A percentile compares a stretch with the other conserved stretches of the same genome.
These are phyloP conservation scores for Byssothecium circinans DNA, from an alignment of 2,329 filamentous ascomycete species.

Conservation along the genomic window DNA sequence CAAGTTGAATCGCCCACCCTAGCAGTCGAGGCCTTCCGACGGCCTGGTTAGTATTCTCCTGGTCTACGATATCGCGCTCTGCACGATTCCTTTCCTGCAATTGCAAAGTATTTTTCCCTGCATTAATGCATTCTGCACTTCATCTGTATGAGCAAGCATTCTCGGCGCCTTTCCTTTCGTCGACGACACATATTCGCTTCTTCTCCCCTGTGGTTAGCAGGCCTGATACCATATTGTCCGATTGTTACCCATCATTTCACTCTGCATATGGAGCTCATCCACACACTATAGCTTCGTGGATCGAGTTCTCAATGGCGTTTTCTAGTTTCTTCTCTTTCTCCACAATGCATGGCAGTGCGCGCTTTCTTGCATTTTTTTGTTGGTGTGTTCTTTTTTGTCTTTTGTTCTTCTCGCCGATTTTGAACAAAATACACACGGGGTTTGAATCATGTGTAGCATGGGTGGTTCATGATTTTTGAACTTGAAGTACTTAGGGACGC, in stretches of 20 bases:
- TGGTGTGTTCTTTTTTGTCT: not conserved
- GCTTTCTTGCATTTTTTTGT: conserved; percentile 1
- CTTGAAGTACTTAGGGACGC: no score
- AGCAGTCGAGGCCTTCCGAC: conserved; percentile 64
- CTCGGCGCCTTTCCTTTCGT: not conserved
- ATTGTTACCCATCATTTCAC: not conserved
- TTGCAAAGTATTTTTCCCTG: not conserved
- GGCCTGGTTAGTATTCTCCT: conserved; percentile 34
- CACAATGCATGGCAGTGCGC: conserved; percentile 4
- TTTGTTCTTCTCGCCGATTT: not conserved
- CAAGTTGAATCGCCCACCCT: conserved; percentile 71
- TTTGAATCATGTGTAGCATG: no score
- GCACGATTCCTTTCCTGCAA: not conserved
- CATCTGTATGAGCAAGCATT: conserved; percentile 2
- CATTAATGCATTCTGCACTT: not conserved
- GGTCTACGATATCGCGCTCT: not conserved
- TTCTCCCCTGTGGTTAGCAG: conserved; percentile 1
- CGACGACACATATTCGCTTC: conserved; percentile 5
- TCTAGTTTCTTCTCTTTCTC: not conserved
- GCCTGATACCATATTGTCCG: conserved; percentile 7
- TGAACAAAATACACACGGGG: not conserved
- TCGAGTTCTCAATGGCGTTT: conserved; percentile 8
- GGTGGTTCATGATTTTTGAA: no score
- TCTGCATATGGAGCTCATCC: conserved; percentile 13
- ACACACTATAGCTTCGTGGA: not conserved